These are phyloP conservation scores for Bipolaris sorokiniana DNA, from an alignment of 2,329 filamentous ascomycete species.

Conservation along the genomic window DNA sequence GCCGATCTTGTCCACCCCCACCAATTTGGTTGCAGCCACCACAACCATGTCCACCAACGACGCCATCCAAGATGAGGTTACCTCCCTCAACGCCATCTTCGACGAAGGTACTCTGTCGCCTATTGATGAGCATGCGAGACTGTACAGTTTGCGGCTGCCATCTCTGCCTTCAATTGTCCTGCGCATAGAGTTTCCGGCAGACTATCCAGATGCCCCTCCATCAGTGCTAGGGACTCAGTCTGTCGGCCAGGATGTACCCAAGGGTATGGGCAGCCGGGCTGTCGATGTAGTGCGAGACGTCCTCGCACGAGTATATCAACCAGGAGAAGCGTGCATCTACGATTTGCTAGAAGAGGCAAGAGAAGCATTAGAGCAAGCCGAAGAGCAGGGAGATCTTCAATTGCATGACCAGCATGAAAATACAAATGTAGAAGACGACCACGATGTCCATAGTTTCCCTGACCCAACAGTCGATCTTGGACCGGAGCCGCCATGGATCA, in stretches of 20 bases:
- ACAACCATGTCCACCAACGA: constrained; percentile 39
- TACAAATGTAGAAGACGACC: constrained; percentile 10
- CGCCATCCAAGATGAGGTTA: constrained; percentile 72
- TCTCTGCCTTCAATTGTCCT: constrained; percentile 62
- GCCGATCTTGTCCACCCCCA: constrained; percentile 18
- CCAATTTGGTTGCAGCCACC: constrained; percentile 18
- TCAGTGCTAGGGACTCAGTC: constrained; percentile 78
- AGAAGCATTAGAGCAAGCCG: constrained; percentile 58
- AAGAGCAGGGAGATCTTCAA: constrained; percentile 37
- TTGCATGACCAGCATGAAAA: constrained; percentile 30
- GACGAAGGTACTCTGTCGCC: constrained; percentile 66
- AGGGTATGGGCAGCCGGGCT: constrained; percentile 74
- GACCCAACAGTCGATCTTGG: constrained; percentile 33
- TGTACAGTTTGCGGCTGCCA: constrained; percentile 67
- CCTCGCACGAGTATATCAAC: constrained; percentile 70
- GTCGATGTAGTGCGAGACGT: constrained; percentile 72
- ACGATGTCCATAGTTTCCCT: constrained; percentile 1
- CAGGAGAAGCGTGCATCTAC: constrained; percentile 83
- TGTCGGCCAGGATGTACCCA: constrained; percentile 69
- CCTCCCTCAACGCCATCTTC: constrained; percentile 86
- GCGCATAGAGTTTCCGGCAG: constrained; percentile 69
- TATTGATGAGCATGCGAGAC: constrained; percentile 34
- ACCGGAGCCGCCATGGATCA: constrained; percentile 68
- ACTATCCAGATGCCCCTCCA: constrained; percentile 79
- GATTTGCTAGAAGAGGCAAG: constrained; percentile 77